A percentile compares a stretch with the other conserved stretches of the same genome.
Conservation (phyloP, 345 rosid genomes). For the Eucalyptus camaldulensis region DNA sequence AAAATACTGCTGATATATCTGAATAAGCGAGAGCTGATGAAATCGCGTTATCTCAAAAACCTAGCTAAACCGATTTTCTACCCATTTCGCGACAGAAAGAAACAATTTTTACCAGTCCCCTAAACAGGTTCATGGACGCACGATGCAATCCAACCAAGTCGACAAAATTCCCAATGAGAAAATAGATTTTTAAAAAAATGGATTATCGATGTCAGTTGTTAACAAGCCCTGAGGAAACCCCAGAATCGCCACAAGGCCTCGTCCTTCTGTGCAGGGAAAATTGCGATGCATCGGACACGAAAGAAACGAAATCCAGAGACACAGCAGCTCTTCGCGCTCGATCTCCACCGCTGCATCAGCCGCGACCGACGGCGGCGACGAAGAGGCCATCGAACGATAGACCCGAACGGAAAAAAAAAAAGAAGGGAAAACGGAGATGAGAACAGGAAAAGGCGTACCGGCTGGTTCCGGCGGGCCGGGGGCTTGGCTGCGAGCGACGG, state of each 20-base stretch:
- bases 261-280: not conserved
- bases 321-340: not conserved
- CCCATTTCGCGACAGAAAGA: not conserved
- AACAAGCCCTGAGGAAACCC: not conserved
- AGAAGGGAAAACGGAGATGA: not conserved
- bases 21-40: not conserved
- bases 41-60: not conserved
- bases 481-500: not conserved
- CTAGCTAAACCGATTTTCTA: not conserved
- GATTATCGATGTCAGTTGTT: not conserved
- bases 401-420: not conserved
- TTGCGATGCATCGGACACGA: not conserved
- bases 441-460: not conserved
- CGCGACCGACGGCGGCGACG: not conserved
- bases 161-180: not conserved
- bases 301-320: not conserved
- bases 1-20: not conserved
- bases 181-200: not conserved
- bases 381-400: not conserved
- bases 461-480: not conserved
- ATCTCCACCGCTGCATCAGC: not conserved
- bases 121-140: not conserved
- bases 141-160: not conserved
- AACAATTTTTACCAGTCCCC: not conserved
- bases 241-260: not conserved